Percentiles rank a stretch among this genome's conserved stretches.
Evolutionary conservation across 805 yeast genomes (phyloP).

Genomic region (Jamesozyma jinghongensis): DNA sequence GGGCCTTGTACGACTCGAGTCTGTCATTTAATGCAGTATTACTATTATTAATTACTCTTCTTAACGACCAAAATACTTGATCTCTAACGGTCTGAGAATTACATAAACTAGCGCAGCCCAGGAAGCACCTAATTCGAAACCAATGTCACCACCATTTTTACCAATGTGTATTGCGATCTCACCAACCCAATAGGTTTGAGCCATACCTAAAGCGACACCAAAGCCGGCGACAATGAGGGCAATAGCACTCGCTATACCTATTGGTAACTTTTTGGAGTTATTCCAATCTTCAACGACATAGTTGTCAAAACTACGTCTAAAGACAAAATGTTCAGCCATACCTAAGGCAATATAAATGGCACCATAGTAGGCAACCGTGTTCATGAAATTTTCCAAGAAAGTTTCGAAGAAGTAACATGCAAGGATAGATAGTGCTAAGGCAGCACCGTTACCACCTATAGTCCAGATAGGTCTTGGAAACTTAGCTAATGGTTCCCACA

Average conservation of each 20-base stretch:
- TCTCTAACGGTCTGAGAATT: conserved; percentile 56
- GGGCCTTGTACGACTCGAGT: too few species aligned
- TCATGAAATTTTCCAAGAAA: conserved; percentile 80
- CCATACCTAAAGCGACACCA: conserved; percentile 81
- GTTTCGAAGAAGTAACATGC: conserved; percentile 65
- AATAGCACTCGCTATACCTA: conserved; percentile 66
- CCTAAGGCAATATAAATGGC: conserved; percentile 73
- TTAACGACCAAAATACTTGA: conserved; percentile 48
- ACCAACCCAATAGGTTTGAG: conserved; percentile 77
- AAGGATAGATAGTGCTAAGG: conserved; percentile 81
- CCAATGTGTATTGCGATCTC: conserved; percentile 55
- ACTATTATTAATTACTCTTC: background rate
- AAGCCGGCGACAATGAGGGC: conserved; percentile 78
- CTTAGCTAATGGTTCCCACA: conserved; percentile 60
- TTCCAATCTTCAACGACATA: conserved; percentile 57
- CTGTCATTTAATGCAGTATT: too few species aligned
- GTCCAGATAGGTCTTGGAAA: conserved; percentile 84
- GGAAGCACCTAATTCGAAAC: conserved; percentile 66
- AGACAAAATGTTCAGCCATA: conserved; percentile 72
- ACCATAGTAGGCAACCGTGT: conserved; percentile 82
- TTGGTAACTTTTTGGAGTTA: conserved; percentile 50
- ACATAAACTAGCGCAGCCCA: conserved; percentile 62
- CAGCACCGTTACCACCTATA: conserved; percentile 57
- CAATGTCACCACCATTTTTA: conserved; percentile 48
- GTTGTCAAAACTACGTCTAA: conserved; percentile 47